Evolutionary conservation across 2,329 filamentous ascomycete genomes (phyloP), one percentile per base, ranked within the genome.

Genomic region (Ophiostoma ulmi): DNA sequence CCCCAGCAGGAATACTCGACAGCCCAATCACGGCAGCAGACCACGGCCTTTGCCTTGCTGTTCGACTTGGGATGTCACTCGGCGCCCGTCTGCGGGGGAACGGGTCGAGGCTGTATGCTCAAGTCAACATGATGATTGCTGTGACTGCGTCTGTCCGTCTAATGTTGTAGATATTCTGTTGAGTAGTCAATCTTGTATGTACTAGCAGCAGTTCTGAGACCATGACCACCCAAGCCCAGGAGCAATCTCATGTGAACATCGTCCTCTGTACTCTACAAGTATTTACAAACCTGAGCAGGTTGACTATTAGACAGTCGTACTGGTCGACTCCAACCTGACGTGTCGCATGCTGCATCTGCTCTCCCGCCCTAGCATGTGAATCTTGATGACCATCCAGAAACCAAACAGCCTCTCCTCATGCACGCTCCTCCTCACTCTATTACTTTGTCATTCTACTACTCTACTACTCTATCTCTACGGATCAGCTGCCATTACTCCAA

Each of bases 21-120:
- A 58, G 52, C 5, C 70, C 73, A 73, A 73, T 71, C 72, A 72
- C 73, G 70, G 72, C 71, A 63, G 70, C 68, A 68, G 20, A 36
- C 66, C 52, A 63, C 72, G 69, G 68, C 26, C 36, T 68, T 68
- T 71, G 67, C 65, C 72, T 55, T 63, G 69, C 17, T 58, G 52
- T 58, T 22, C 11, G n/a, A 58, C 26, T 17, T 22, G 22, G 7
- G 4, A 58, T 41, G 67, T 31, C 20, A 26, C 64, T 66, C 14
- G 36, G 68, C 39, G 52, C 3, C 44, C 22, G 52, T 58, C 52
- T 58, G 52, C 52, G 52, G 52, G 22, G 52, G 22, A 58, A 58
- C 22, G 52, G 52, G 10, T 58, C 52, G 22, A 58, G 52, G 52
- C 52, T 58, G n/a, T 14, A 4, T 22, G n/a, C 22, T 11, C n/a